Conservation (phyloP, 495 filamentous ascomycete species). For the Penicillium daleae region DNA sequence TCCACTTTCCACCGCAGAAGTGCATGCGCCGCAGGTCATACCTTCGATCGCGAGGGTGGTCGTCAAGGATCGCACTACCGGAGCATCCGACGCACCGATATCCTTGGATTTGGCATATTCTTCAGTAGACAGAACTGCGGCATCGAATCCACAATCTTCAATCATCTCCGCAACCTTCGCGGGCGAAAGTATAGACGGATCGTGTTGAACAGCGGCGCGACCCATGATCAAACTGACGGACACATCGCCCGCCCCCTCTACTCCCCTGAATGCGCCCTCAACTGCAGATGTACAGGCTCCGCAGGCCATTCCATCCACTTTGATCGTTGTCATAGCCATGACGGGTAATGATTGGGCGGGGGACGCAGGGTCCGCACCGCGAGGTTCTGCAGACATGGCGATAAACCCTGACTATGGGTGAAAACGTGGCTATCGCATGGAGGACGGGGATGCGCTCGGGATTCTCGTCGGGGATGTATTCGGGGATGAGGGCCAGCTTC, state of each 20-base stretch:
- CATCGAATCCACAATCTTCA: constrained; percentile 93
- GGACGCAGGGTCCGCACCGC: constrained; percentile 23
- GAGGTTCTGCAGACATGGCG: constrained; percentile 28
- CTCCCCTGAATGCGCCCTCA: constrained; percentile 78
- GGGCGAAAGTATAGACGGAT: constrained; percentile 72
- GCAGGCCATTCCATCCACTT: constrained; percentile 92
- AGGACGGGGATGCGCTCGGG: constrained; percentile 10
- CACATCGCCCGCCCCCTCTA: constrained; percentile 79
- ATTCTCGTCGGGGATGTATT: not conserved
- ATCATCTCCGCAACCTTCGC: constrained; percentile 81
- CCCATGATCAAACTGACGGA: constrained; percentile 93
- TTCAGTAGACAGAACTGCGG: constrained; percentile 85
- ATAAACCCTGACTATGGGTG: constrained; percentile 18
- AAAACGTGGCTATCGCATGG: constrained; percentile 37
- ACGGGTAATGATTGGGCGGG: constrained; percentile 24
- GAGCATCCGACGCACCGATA: constrained; percentile 27
- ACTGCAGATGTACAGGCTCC: constrained; percentile 88
- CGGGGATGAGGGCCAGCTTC: not conserved
- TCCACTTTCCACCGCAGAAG: constrained; percentile 82
- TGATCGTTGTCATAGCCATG: constrained; percentile 90
- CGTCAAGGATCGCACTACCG: constrained; percentile 50
- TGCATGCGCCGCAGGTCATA: constrained; percentile 97
- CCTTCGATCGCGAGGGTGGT: constrained; percentile 92
- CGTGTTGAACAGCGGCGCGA: constrained; percentile 86
- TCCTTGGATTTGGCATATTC: constrained; percentile 32